Percentiles rank a stretch among this genome's conserved stretches.
phyloP scores from a whole-genome alignment of 2,329 filamentous ascomycete species.

The Curvularia lunata region DNA sequence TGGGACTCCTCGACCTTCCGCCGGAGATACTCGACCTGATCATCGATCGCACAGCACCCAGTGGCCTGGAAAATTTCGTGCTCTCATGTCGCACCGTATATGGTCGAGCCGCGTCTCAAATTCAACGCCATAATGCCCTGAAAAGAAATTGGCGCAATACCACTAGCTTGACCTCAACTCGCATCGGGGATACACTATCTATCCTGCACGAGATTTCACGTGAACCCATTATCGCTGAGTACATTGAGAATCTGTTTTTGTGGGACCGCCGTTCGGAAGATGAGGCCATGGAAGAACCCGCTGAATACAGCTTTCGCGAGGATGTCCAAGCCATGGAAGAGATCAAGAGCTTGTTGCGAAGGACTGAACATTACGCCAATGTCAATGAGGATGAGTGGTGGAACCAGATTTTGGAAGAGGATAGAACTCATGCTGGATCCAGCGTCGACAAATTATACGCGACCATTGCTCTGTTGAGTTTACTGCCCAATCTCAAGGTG shows the following conservation, averaged over 20 bases:
- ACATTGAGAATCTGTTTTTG: constrained; percentile 37
- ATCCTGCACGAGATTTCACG: constrained; percentile 36
- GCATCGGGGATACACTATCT: constrained; percentile 29
- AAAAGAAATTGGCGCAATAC: constrained; percentile 34
- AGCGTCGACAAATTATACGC: constrained; percentile 29
- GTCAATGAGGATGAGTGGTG: constrained; percentile 37
- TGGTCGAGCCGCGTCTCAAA: constrained; percentile 32
- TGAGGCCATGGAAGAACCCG: constrained; percentile 5
- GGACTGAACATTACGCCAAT: constrained; percentile 23
- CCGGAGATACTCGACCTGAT: constrained; percentile 43
- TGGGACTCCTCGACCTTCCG: constrained; percentile 43
- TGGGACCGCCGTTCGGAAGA: constrained; percentile 31
- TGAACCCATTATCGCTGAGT: constrained; percentile 38
- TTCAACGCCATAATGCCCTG: constrained; percentile 37
- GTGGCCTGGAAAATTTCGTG: constrained; percentile 39
- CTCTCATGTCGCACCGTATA: constrained; percentile 41
- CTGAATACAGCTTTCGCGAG: constrained; percentile 24
- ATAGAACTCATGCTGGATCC: constrained; percentile 16
- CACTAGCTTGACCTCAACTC: constrained; percentile 20
- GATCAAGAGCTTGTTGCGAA: constrained; percentile 29
- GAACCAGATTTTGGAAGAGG: constrained; percentile 34
- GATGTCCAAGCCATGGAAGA: constrained; percentile 28
- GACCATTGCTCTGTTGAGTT: constrained; percentile 33
- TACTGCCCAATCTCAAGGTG: constrained; percentile 40
- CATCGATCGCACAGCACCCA: constrained; percentile 35